Evolutionary conservation across 2,329 filamentous ascomycete genomes (phyloP), one percentile per base, ranked within the genome.

Genomic region (Meredithiella fracta): DNA sequence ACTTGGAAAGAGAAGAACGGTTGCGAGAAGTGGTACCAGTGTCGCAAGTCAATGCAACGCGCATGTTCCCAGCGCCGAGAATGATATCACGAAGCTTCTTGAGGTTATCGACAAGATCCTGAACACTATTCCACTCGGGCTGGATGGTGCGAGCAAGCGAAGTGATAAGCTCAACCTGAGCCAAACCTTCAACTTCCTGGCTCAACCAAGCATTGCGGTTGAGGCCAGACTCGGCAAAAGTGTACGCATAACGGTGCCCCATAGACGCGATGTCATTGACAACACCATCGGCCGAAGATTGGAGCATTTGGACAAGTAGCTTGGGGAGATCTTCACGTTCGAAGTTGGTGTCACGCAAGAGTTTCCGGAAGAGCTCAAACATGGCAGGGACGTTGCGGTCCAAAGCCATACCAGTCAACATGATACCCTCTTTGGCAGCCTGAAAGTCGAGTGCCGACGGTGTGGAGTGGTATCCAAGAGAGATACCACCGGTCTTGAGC

Each of bases 181-280:
- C 84, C 55, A 98, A 73, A n/a, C 92, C 92, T 53, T 80, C 79
- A n/a, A 90, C 83, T 68, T 94, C 86, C 70, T 97, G 89, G 60
- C 79, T 79, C 42, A 90, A 70, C 67, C 80, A 82, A 1, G 83
- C 83, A 58, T 81, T 78, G 15, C 78, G 76, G 1, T 85, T 86
- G 47, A 97, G 72, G 1, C 83, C 81, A 25, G 91, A 83, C 65
- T 94, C 85, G 0, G 92, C 88, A 63, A 85, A 88, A 51, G 83
- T 82, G 62, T 87, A 82, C 3, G 92, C 92, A 66, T 83, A 98
- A 0, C 82, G 78, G 65, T 98, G 91, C 0, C 92, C 92, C 15
- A 86, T 86, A 34, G 88, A 89, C 3, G 92, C 91, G 63, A 98
- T 89, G 47, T 86, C 83, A 65, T 96, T 94, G 54, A 97, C 80